Evolutionary conservation across 2,329 filamentous ascomycete species (phyloP), one percentile per base, ranked within the genome.

Genomic region (Aspergillus tamarii): DNA sequence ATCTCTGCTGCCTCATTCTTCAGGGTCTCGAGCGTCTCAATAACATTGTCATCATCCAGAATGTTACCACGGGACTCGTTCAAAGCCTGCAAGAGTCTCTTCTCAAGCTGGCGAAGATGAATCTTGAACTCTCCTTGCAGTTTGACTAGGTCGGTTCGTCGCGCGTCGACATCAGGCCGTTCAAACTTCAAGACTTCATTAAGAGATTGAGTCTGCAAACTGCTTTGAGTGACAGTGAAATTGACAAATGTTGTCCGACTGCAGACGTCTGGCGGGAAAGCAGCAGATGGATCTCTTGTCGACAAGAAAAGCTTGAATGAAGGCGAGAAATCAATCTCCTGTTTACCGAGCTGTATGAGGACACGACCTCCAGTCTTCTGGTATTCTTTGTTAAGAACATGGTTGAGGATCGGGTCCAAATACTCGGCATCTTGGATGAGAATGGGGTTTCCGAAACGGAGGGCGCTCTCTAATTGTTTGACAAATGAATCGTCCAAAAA

Each of bases 221-320:
- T 98, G 86, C 95, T 97, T 82, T 98, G 94, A 5, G 95, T 99
- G 67, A 99, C 94, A 1, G 96, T 98, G 72, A 99, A 99, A 81
- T 99, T 99, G 85, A 99, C 95, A 80, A 99, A 97, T 0, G 96
- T 99, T 8, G 95, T 98, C 73, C 96, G 88, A 84, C 93, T 97
- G 88, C 96, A 99, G 67, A 99, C 93, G 75, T 99, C 95, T 0
- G 95, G 96, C 9, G 95, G 89, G 77, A 99, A 99, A 9, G 90
- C 92, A 30, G 95, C 94, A 48, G 96, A 99, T 1, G 96, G 96
- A 81, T 99, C 95, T 73, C 94, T 87, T 1, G 96, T 99, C 0
- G 94, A 97, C 45, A 99, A 84, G 77, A 96, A 99, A 36, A 99
- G 86, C 81, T 91, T 95, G 85, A 99, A 99, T 0, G 94, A 89